phyloP scores from a whole-genome alignment of 345 rosid species.

The Jatropha curcas region DNA sequence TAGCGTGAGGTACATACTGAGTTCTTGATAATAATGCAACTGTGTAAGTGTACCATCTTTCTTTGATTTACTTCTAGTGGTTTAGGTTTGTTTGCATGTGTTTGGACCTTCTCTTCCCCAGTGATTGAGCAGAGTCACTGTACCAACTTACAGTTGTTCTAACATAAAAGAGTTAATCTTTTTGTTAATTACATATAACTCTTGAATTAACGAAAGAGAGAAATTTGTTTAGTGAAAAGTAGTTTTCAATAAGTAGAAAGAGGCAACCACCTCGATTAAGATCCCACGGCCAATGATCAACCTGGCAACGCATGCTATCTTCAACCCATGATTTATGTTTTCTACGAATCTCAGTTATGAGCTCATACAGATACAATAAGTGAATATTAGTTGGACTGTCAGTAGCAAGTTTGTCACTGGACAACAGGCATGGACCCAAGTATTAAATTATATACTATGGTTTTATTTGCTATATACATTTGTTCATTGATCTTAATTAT shows the following conservation, averaged over 20 bases:
- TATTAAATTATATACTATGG: neutral
- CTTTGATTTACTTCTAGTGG: neutral
- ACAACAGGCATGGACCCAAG: neutral
- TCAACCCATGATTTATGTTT: neutral
- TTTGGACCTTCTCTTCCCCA: neutral
- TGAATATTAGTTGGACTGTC: conserved; percentile 17
- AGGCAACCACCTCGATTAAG: neutral
- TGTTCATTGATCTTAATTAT: conserved; percentile 7
- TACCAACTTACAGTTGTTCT: no score
- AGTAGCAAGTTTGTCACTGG: neutral
- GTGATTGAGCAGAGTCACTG: no score
- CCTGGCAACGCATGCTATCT: conserved; percentile 2
- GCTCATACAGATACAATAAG: neutral
- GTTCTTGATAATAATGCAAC: no score
- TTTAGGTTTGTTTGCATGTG: neutral
- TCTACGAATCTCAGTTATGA: conserved; percentile 12
- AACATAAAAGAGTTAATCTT: no score
- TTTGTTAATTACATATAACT: no score
- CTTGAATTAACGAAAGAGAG: no score
- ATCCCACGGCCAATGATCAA: conserved; percentile 9
- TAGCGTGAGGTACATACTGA: neutral
- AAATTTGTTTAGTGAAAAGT: neutral
- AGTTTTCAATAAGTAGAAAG: neutral
- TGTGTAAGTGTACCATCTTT: neutral
- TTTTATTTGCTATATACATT: no score